Evolutionary conservation across 2,329 filamentous ascomycete genomes (phyloP).

Genomic region (Fusarium sp.): DNA sequence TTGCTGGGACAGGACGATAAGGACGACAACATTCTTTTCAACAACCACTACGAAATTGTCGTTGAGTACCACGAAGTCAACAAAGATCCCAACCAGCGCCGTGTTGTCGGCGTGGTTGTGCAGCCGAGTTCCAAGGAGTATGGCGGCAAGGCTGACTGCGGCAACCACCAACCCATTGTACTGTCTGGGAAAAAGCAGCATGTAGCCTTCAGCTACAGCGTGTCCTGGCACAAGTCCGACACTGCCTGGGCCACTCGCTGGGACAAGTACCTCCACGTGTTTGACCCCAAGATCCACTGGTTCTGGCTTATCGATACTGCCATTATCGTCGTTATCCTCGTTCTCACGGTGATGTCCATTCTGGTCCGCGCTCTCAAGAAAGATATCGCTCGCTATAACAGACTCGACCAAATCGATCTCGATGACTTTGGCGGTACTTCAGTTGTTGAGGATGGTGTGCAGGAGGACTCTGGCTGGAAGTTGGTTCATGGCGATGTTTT

Average conservation of each 20-base stretch:
- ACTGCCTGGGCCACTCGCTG: slow-evolving; percentile 97
- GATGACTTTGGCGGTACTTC: slow-evolving; percentile 88
- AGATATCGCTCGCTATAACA: slow-evolving; percentile 97
- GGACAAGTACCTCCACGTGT: slow-evolving; percentile 99
- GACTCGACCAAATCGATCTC: slow-evolving; percentile 88
- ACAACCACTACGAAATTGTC: slow-evolving; percentile 96
- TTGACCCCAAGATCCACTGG: slow-evolving; percentile 98
- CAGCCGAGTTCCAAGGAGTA: slow-evolving; percentile 80
- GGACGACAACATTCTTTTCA: slow-evolving; percentile 72
- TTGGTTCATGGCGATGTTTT: slow-evolving; percentile 98
- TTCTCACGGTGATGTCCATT: slow-evolving; percentile 93
- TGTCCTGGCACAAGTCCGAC: slow-evolving; percentile 85
- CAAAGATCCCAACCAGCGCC: slow-evolving; percentile 75
- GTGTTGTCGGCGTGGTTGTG: slow-evolving; percentile 93
- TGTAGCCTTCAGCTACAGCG: slow-evolving; percentile 91
- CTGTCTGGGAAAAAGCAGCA: slow-evolving; percentile 71
- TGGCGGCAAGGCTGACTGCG: slow-evolving; percentile 73
- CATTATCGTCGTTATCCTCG: slow-evolving; percentile 91
- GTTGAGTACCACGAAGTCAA: slow-evolving; percentile 91
- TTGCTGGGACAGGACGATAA: slow-evolving; percentile 73
- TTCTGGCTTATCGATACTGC: slow-evolving; percentile 97
- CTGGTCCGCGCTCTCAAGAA: slow-evolving; percentile 89
- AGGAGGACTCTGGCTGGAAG: slow-evolving; percentile 99
- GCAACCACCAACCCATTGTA: slow-evolving; percentile 69
- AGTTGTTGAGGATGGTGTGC: slow-evolving; percentile 88